A percentile compares a stretch with the other conserved stretches of the same genome.
These are phyloP conservation scores for Torulaspora globosa DNA, from an alignment of 1,139 yeast genomes.

Conservation along the genomic window DNA sequence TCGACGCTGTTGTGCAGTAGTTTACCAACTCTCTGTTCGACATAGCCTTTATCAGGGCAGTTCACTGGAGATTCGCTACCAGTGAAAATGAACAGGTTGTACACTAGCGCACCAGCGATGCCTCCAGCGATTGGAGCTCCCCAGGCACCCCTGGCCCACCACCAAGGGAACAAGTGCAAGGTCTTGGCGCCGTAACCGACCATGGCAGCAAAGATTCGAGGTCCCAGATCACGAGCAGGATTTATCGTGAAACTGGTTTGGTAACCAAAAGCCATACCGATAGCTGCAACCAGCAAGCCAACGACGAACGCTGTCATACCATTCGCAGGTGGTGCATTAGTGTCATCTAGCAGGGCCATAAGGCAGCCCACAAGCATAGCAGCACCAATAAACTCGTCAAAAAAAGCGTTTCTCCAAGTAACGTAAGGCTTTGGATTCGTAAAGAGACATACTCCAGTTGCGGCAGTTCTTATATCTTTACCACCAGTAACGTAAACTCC, in stretches of 20 bases:
- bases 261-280: slow-evolving; percentile 44
- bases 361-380: slow-evolving; percentile 19
- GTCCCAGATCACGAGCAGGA: slow-evolving; percentile 46
- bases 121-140: slow-evolving; percentile 43
- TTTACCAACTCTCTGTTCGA: slow-evolving; percentile 17
- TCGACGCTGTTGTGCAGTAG: slow-evolving; percentile 12
- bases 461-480: slow-evolving; percentile 18
- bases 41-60: slow-evolving; percentile 31
- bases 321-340: slow-evolving; percentile 21
- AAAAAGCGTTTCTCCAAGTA: slow-evolving; percentile 22
- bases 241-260: slow-evolving; percentile 47
- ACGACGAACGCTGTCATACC: slow-evolving; percentile 22
- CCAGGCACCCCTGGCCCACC: slow-evolving; percentile 39
- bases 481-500: slow-evolving; percentile 40
- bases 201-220: slow-evolving; percentile 41
- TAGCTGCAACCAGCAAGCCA: slow-evolving; percentile 39
- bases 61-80: slow-evolving; percentile 43
- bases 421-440: slow-evolving; percentile 20
- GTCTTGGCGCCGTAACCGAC: slow-evolving; percentile 43
- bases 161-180: slow-evolving; percentile 20
- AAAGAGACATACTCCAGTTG: slow-evolving; percentile 19
- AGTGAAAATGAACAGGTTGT: slow-evolving; percentile 42
- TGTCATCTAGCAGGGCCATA: slow-evolving; percentile 21
- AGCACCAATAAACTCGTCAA: slow-evolving; percentile 20
- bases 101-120: slow-evolving; percentile 41